Base-by-base conservation (phyloP, 2,329 filamentous ascomycete genomes). In the Teratosphaeriaceae sp. region DNA sequence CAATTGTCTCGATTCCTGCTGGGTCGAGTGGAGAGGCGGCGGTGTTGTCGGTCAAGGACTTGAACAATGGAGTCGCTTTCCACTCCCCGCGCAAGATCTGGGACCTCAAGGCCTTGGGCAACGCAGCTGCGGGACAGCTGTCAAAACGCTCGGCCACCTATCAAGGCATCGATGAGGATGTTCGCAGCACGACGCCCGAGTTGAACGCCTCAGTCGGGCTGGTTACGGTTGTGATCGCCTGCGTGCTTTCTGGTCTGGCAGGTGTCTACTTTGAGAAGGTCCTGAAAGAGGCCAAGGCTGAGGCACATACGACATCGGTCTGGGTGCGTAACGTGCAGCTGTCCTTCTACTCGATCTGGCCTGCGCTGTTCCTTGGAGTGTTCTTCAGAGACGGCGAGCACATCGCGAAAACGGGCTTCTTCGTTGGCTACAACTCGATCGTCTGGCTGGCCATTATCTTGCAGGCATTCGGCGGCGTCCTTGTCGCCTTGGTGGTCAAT, bases 281-380 rank as follows among this genome's bases (percentile, higher is more conserved):
- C 2, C 72, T 97, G 43, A 95, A 94, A 63, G 85, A 95, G 52
- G 84, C 85, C n/a, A 58, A 53, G 42, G 43, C 40, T 21, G 47
- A 37, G 5, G 75, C 78, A 0, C 75, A 76, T 2, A 76, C 80
- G 37, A 82, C 82, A 5, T 90, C 87, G 1, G 74, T 97, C 12
- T 98, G 92, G 92, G 82, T 92, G 33, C 82, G 92, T 48, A 98
- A 97, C 62, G 84, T 96, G 36, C 92, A 98, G 64, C 72, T 98
- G 19, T 89, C 88, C 1, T 86, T 96, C 60, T 98, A 95, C 69
- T 95, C 89, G 1, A 72, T 97, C 1, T 90, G 96, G 56, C 88
- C 90, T 0, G 85, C 89, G 1, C 16, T 38, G 19, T 38, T 97
- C 44, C 75, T 94, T 40, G 92, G 90, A 1, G 83, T 97, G 5